Percentiles rank a stretch among this genome's conserved stretches.
phyloP scores from a whole-genome alignment of 2,329 filamentous ascomycete species.

The Penicillium sp. region DNA sequence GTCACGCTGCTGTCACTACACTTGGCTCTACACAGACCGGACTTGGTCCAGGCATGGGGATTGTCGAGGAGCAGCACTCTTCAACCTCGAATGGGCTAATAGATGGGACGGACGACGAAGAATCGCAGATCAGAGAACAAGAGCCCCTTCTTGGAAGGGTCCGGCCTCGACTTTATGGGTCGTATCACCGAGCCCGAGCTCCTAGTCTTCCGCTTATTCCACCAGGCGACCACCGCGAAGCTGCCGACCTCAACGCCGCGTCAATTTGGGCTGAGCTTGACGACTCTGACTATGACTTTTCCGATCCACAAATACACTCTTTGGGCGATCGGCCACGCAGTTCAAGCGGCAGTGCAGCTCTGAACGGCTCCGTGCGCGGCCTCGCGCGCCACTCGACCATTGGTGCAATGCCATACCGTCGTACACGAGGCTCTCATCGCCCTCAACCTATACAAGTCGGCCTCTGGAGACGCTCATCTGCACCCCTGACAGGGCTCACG shows the following conservation, averaged over 20 bases:
- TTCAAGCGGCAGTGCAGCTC: constrained; percentile 19
- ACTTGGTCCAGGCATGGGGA: constrained; percentile 76
- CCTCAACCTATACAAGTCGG: constrained; percentile 11
- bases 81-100: constrained; percentile 24
- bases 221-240: constrained; percentile 45
- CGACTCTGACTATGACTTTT: constrained; percentile 57
- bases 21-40: constrained; percentile 61
- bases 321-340: constrained; percentile 22
- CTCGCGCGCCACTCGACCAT: constrained; percentile 24
- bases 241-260: constrained; percentile 62
- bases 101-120: constrained; percentile 35
- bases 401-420: constrained; percentile 16
- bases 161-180: constrained; percentile 23
- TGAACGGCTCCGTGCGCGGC: constrained; percentile 18
- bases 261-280: constrained; percentile 89
- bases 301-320: constrained; percentile 9
- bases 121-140: constrained; percentile 40
- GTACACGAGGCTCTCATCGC: constrained; percentile 23
- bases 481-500: constrained; percentile 21
- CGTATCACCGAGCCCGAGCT: constrained; percentile 35
- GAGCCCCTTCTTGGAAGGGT: constrained; percentile 37
- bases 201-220: constrained; percentile 33
- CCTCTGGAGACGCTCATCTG: constrained; percentile 26
- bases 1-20: constrained; percentile 33
- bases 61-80: constrained; percentile 60